Base-by-base conservation (phyloP, 176 grass and related monocot genomes). In the Poa annua region DNA sequence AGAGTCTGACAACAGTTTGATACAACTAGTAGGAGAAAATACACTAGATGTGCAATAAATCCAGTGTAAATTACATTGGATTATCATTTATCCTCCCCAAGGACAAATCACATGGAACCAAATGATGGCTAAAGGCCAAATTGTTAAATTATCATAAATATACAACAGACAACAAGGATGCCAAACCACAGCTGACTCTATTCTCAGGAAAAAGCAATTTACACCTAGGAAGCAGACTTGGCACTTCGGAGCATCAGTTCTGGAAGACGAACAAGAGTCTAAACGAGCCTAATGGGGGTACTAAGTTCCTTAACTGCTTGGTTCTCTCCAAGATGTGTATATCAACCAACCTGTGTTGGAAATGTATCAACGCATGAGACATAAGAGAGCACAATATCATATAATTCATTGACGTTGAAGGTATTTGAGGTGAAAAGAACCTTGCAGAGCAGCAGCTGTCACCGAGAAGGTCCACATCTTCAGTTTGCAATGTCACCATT, bases 401-500 rank as follows among this genome's bases (percentile, higher is more conserved):
- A 66, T 7, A 35, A 48, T 78, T 39, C 26, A 0, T 16, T 50
- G 2, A 61, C 12, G 11, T n/a, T 19, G 11, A 11, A 42, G 60
- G 33, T 35, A 10, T 36, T 64, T 3, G 45, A 17, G 29, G 22
- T 84, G 59, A 66, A 53, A 11, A 16, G 2, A 83, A 87, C 88
- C 88, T 87, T 36, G 2, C 1, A n/a, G 10, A 80, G 29, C 7
- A 83, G 79, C 75, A 86, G 61, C 17, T 45, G 33, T 68, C 10
- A 11, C 38, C 9, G 10, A n/a, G 64, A 86, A 24, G 63, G 68
- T 56, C 66, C 57, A 61, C 60, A 61, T 47, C 60, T 82, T 89
- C 83, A 92, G 87, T 84, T 92, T 75, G 91, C 78, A 50, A 92
- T 85, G 53, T 89, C 85, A 10, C 91, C 87, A 54, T 92, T 92